Percentiles rank a stretch among this genome's conserved stretches.
phyloP scores from a whole-genome alignment of 2,329 filamentous ascomycete genomes.

The Thielaviopsis ethacetica region DNA sequence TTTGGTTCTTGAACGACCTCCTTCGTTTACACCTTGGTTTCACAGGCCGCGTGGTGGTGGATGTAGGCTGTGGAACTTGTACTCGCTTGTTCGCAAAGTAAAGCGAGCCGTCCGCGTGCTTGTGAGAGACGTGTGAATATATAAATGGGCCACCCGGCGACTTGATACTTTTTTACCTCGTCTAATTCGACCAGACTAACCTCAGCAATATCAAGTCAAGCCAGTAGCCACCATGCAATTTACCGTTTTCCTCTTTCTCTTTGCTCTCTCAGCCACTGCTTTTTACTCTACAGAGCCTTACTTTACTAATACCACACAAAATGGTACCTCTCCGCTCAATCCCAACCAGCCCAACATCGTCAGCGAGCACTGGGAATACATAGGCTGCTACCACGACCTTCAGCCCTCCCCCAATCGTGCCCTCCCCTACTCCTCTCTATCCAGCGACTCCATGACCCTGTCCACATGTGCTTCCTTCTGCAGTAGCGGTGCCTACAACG shows the following conservation, averaged over 20 bases:
- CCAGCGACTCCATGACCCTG: slow-evolving; percentile 15
- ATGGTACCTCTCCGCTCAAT: slow-evolving; percentile 8
- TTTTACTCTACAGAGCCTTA: not conserved
- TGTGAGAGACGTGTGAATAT: no score
- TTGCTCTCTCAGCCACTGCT: not conserved
- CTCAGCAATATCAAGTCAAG: not conserved
- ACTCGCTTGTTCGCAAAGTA: no score
- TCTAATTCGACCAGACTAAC: no score
- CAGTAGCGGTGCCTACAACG: slow-evolving; percentile 11
- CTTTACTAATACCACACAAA: not conserved
- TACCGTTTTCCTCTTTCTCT: not conserved
- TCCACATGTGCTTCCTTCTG: slow-evolving; percentile 16
- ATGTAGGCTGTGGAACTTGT: not conserved
- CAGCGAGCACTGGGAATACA: slow-evolving; percentile 14
- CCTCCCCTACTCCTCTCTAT: slow-evolving; percentile 8
- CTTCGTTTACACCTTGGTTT: not conserved
- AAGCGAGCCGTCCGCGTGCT: no score
- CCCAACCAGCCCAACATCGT: slow-evolving; percentile 11
- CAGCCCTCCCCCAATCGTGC: slow-evolving; percentile 1
- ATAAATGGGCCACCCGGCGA: no score
- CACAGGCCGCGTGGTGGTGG: not conserved
- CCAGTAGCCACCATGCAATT: not conserved
- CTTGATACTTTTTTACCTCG: no score
- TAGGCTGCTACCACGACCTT: slow-evolving; percentile 16
- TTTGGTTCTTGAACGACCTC: not conserved